Conservation (phyloP, 495 filamentous ascomycete species). For the Sporormia fimetaria region DNA sequence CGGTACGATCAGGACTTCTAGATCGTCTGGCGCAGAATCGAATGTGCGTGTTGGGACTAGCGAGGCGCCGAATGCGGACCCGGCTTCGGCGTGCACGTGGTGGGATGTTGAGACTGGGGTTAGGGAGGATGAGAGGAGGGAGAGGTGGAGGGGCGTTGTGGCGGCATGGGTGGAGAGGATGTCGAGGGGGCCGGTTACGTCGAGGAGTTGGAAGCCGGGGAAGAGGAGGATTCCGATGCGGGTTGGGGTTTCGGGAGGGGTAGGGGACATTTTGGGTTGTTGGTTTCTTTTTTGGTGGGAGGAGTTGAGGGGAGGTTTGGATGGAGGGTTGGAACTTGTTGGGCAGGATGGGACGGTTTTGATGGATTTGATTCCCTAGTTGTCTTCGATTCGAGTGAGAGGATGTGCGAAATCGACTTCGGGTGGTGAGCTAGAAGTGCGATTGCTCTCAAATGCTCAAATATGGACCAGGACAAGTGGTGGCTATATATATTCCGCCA, state of each 20-base stretch:
- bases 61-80: constrained; percentile 33
- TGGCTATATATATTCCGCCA: too few species aligned
- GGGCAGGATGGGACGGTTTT: too few species aligned
- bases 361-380: too few species aligned
- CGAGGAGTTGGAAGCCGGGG: constrained; percentile 43
- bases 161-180: constrained; percentile 45
- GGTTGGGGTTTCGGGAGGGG: constrained; percentile 3
- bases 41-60: constrained; percentile 56
- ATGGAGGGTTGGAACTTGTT: too few species aligned
- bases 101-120: constrained; percentile 39
- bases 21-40: constrained; percentile 31
- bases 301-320: too few species aligned
- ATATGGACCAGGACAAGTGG: too few species aligned
- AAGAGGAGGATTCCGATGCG: constrained; percentile 37
- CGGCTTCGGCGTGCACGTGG: constrained; percentile 6
- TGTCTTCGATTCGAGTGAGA: too few species aligned
- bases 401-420: too few species aligned
- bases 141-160: constrained; percentile 32
- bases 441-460: too few species aligned
- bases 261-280: background rate
- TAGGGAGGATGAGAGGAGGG: constrained; percentile 43
- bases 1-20: constrained; percentile 56
- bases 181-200: constrained; percentile 53
- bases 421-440: too few species aligned
- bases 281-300: too few species aligned